Base-by-base conservation (phyloP, 1,284 basidiomycete genomes). In the Ceratobasidium sp. region DNA sequence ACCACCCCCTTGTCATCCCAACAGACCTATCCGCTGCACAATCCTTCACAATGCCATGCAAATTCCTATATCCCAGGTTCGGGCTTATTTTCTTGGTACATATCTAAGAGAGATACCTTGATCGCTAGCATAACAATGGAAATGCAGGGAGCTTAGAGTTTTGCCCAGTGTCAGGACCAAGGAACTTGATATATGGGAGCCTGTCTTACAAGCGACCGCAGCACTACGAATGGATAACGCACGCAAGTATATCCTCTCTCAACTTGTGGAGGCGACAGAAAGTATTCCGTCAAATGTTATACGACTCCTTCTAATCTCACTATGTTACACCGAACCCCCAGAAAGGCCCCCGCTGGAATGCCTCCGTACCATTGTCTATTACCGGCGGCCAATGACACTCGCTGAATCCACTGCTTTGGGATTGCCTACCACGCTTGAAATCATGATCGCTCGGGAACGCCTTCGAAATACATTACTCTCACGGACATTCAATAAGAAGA, bases 181-280 rank as follows among this genome's bases (percentile, higher is more conserved):
- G 5, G 56, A 45, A 3, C 38, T 58, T 29, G 42, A 58, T 43
- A 27, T 22, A 6, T 58, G 56, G 56, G 56, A 47, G n/a, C 56
- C 56, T 2, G 42, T 58, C 15, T 17, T 42, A 20, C 25, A 45
- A 7, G 56, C 40, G 12, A 29, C 56, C 13, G n/a, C 45, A 8
- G 42, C 20, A 12, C 42, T 58, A 17, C 13, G n/a, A 15, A 47
- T 47, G 45, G 13, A 47, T 15, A 22, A 20, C 45, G n/a, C 45
- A 12, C 45, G 45, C 10, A 47, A 47, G 45, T 47, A 47, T 20
- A 47, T 47, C n/a, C 20, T 47, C 7, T 15, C 10, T 20, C 10
- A 47, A 20, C 45, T 47, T 22, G 45, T 20, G 10, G n/a, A 47
- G 7, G 45, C 10, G 7, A 47, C 7, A 47, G 10, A 8, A 7